A percentile compares a stretch with the other conserved stretches of the same genome.
Evolutionary conservation across 176 grass and related monocot genomes (phyloP).

Genomic region (Phyllostachys edulis): DNA sequence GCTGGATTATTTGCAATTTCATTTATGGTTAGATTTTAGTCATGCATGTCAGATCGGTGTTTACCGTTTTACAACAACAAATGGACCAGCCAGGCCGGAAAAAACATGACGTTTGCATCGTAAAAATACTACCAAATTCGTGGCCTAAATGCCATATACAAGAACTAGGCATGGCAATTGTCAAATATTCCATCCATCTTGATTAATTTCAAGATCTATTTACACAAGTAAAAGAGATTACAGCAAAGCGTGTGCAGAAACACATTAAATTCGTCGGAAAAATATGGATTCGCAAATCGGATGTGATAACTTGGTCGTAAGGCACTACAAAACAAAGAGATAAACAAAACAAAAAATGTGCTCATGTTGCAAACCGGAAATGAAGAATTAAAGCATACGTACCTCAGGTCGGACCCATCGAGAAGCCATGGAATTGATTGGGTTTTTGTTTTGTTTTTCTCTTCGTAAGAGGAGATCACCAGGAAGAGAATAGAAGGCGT

Average conservation of each 20-base stretch:
- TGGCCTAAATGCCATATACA: neutral
- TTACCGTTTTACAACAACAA: neutral
- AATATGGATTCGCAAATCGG: neutral
- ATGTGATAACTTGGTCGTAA: neutral
- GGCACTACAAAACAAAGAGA: neutral
- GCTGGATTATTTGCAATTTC: neutral
- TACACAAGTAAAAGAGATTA: too few relatives aligned
- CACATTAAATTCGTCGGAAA: neutral
- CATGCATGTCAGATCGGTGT: neutral
- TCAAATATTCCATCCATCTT: neutral
- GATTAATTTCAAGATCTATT: too few relatives aligned
- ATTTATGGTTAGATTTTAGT: neutral
- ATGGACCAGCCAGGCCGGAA: neutral
- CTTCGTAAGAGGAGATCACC: neutral
- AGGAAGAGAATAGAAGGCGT: neutral
- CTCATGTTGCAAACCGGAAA: neutral
- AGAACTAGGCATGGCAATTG: neutral
- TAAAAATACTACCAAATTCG: neutral
- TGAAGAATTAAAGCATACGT: neutral
- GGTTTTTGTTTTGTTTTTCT: neutral
- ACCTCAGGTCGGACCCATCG: constrained; percentile 39
- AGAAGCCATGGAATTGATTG: constrained; percentile 8
- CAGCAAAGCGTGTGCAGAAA: neutral
- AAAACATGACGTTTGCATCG: neutral
- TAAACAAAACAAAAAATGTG: neutral